Conservation (phyloP, 1,139 yeast genomes). For the Scheffersomyces segobiensis region DNA sequence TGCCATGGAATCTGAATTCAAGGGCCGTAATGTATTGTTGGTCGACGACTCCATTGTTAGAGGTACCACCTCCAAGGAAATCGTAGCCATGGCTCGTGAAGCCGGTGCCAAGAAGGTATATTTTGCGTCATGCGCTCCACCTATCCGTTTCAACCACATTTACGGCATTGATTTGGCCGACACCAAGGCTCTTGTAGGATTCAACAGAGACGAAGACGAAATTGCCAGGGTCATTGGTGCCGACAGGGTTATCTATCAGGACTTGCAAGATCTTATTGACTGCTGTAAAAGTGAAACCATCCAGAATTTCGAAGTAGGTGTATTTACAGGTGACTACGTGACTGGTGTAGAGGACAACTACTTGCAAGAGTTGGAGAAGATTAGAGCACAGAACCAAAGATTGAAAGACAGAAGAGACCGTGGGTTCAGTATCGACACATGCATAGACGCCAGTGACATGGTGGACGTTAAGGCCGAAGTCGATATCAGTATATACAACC, state of each 20-base stretch:
- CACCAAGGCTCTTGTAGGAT: constrained; percentile 91
- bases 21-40: constrained; percentile 79
- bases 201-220: constrained; percentile 68
- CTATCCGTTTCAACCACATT: constrained; percentile 90
- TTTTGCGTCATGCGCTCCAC: constrained; percentile 97
- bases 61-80: constrained; percentile 96
- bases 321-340: constrained; percentile 90
- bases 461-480: constrained; percentile 82
- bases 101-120: constrained; percentile 94
- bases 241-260: constrained; percentile 87
- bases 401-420: constrained; percentile 44
- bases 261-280: constrained; percentile 73
- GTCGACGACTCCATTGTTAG: constrained; percentile 97
- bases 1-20: constrained; percentile 94
- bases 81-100: constrained; percentile 95
- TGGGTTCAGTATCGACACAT: constrained; percentile 47
- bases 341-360: constrained; percentile 90
- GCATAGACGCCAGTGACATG: constrained; percentile 47
- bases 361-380: constrained; percentile 75
- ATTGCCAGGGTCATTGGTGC: constrained; percentile 85
- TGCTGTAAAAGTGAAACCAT: constrained; percentile 69
- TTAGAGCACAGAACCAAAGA: constrained; percentile 79
- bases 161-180: constrained; percentile 98
- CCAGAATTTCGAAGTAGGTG: constrained; percentile 85
- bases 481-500: constrained; percentile 86